Evolutionary conservation across 2,329 filamentous ascomycete genomes (phyloP).

Genomic region (Neonectria sp.): DNA sequence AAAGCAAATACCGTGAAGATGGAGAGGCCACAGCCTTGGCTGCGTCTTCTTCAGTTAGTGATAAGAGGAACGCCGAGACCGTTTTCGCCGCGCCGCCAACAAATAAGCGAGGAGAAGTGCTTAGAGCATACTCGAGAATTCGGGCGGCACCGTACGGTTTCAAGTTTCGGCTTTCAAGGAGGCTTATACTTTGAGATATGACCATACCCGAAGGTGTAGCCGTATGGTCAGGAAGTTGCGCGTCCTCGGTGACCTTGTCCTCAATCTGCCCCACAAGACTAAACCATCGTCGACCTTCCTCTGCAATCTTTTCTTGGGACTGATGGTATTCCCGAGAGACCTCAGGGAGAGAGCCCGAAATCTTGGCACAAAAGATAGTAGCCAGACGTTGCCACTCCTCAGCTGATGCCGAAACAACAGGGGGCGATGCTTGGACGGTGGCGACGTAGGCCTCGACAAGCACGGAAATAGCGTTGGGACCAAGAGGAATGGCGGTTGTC

Average conservation of each 20-base stretch:
- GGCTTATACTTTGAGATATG: conserved; percentile 55
- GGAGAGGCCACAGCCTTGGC: conserved; percentile 75
- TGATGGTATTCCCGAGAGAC: conserved; percentile 82
- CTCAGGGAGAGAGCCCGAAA: conserved; percentile 84
- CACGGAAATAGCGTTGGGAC: conserved; percentile 54
- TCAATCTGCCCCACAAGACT: conserved; percentile 67
- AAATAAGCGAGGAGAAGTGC: conserved; percentile 60
- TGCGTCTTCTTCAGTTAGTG: conserved; percentile 70
- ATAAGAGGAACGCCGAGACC: conserved; percentile 61
- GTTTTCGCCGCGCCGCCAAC: conserved; percentile 47
- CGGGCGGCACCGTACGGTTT: conserved; percentile 71
- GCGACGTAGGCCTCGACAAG: conserved; percentile 65
- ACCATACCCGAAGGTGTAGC: conserved; percentile 48
- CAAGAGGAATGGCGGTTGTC: conserved; percentile 50
- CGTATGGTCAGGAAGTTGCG: conserved; percentile 48
- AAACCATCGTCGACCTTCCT: conserved; percentile 79
- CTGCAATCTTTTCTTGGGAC: conserved; percentile 79
- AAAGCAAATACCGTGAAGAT: conserved; percentile 76
- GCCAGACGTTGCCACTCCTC: conserved; percentile 76
- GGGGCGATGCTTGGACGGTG: conserved; percentile 57
- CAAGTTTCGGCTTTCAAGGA: conserved; percentile 67
- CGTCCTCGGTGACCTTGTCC: conserved; percentile 45
- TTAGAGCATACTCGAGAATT: conserved; percentile 58
- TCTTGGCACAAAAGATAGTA: conserved; percentile 72
- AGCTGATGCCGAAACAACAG: conserved; percentile 65